A percentile compares a stretch with the other conserved stretches of the same genome.
Conservation (phyloP, 495 filamentous ascomycete species). For the Neurospora hispaniola region DNA sequence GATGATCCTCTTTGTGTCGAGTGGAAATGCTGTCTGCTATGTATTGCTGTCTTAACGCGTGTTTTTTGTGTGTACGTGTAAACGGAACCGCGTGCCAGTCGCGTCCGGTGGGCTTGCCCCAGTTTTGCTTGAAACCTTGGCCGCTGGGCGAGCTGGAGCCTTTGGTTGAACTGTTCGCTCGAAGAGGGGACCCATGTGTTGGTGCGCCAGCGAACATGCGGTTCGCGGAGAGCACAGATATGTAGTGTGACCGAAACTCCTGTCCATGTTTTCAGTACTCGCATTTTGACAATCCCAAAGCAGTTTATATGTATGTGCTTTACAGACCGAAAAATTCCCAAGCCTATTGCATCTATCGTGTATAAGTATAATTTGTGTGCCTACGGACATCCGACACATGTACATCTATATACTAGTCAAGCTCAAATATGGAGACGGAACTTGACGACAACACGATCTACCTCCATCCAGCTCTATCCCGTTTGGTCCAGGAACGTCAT, state of each 20-base stretch:
- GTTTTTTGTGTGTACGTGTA: not conserved
- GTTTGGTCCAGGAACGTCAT: not conserved
- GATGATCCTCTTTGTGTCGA: not conserved
- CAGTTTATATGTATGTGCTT: not conserved
- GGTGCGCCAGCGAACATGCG: not conserved
- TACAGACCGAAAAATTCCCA: too few species aligned
- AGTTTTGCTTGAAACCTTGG: not conserved
- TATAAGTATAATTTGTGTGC: too few species aligned
- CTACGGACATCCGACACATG: not conserved
- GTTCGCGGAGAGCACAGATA: not conserved
- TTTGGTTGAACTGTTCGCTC: not conserved
- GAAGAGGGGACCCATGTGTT: not conserved
- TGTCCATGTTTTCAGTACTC: not conserved
- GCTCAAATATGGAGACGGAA: not conserved
- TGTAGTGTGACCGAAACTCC: not conserved
- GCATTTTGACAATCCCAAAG: not conserved
- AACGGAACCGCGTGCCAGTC: not conserved
- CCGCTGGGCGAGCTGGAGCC: not conserved
- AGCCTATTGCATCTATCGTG: too few species aligned
- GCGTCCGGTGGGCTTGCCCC: not conserved
- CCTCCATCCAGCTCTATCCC: not conserved
- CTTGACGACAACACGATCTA: not conserved
- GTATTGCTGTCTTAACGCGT: not conserved
- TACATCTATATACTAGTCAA: not conserved
- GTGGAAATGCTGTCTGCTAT: not conserved